Evolutionary conservation across 345 rosid genomes (phyloP), one percentile per base, ranked within the genome.

Genomic region (Mercurialis annua): DNA sequence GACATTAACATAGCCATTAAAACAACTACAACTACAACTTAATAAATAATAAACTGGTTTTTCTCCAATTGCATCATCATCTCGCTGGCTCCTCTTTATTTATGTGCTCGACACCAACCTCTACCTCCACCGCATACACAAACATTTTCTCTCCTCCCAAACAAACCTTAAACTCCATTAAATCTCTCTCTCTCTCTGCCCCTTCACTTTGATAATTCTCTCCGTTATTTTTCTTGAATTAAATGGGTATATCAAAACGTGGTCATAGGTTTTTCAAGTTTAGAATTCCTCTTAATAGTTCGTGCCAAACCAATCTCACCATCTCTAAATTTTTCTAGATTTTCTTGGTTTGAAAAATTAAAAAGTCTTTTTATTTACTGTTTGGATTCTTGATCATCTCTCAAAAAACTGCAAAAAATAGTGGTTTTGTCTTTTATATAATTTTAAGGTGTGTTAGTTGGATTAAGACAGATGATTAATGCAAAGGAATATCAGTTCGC

Each of bases 181-280:
- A 3, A 8, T 40, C 10, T 40, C 44, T 3, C 8, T 40, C 11
- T 40, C 8, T 40, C 44, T 40, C 11, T 40, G 10, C 11, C 11
- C 11, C 44, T 40, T 7, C 44, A 9, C 11, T 7, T 18, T 7
- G n/a, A n/a, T n/a, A 24, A 30, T 12, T 14, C 21, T 33, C 44
- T 36, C 44, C 26, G 18, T 33, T 20, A 18, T 10, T 15, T 65
- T 30, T 51, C 29, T 15, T 62, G 9, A 44, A 46, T 15, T 8
- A 84, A 73, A 92, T 88, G 95, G 82, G 54, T 76, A 50, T 78
- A 21, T 63, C 81, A 23, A 81, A 76, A 81, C 83, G 77, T 75
- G 18, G 84, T 76, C 80, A 81, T 31, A 84, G 90, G 79, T 88
- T 84, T 78, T 86, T 88, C 90, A 90, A 86, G 72, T 92, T 90